These are phyloP conservation scores for Simplicillium sp. DNA, from an alignment of 2,329 filamentous ascomycete species.

Conservation along the genomic window DNA sequence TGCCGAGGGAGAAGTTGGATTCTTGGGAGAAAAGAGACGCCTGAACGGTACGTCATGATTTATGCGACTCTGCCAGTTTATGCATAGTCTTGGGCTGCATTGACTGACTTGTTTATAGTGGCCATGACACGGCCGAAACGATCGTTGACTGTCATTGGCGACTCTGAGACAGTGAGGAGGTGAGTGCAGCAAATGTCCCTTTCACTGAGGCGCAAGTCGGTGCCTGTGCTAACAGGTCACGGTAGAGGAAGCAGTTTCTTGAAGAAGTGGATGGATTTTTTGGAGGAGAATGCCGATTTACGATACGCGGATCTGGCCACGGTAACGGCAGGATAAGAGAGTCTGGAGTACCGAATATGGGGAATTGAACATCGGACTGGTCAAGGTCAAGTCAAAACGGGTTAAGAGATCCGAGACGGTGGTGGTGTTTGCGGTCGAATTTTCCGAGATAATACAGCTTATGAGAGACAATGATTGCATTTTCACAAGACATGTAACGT, in stretches of 20 bases:
- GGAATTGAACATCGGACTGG: neutral
- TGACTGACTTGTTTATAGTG: conserved; percentile 52
- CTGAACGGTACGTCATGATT: conserved; percentile 64
- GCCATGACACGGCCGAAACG: conserved; percentile 94
- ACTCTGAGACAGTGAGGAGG: conserved; percentile 86
- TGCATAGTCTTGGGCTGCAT: neutral
- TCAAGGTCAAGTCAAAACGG: too few species aligned
- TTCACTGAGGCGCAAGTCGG: conserved; percentile 9
- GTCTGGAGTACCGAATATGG: neutral
- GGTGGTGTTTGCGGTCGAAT: too few species aligned
- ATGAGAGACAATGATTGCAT: too few species aligned
- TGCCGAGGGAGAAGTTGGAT: conserved; percentile 76
- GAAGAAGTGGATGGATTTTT: conserved; percentile 80
- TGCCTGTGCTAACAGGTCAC: too few species aligned
- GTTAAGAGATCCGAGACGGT: too few species aligned
- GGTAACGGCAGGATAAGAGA: conserved; percentile 12
- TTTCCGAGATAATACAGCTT: too few species aligned
- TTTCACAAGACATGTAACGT: too few species aligned
- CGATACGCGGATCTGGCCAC: conserved; percentile 66
- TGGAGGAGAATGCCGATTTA: conserved; percentile 84
- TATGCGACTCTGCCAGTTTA: conserved; percentile 1
- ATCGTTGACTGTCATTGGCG: conserved; percentile 83
- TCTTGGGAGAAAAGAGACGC: conserved; percentile 82
- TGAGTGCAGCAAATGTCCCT: conserved; percentile 38
- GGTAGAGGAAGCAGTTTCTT: conserved; percentile 77